phyloP scores from a whole-genome alignment of 2,329 filamentous ascomycete species.

The Xylaria digitata region DNA sequence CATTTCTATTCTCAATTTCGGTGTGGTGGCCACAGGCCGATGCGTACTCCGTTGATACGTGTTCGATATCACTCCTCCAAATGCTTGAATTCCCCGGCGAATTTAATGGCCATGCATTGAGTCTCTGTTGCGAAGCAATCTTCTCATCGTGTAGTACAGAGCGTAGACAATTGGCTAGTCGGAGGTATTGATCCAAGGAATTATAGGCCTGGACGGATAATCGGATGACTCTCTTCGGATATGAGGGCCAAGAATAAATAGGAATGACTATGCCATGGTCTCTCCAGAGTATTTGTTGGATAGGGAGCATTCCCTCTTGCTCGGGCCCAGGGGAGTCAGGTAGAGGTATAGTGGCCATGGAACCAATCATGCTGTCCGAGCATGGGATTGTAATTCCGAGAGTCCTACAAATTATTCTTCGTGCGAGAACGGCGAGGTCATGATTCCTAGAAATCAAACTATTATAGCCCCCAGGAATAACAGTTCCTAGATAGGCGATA shows the following conservation, averaged over 20 bases:
- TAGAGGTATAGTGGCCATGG: conserved; percentile 30
- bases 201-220: conserved; percentile 26
- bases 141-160: conserved; percentile 21
- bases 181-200: conserved; percentile 24
- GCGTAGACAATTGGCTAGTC: conserved; percentile 26
- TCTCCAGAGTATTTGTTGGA: conserved; percentile 23
- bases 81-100: background rate
- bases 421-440: conserved; percentile 24
- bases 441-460: conserved; percentile 27
- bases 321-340: conserved; percentile 27
- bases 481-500: conserved; percentile 19
- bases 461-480: conserved; percentile 21
- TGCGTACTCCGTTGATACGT: background rate
- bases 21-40: conserved; percentile 9
- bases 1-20: background rate
- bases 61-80: conserved; percentile 6
- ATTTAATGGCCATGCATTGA: conserved; percentile 12
- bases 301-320: conserved; percentile 26
- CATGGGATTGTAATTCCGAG: conserved; percentile 25
- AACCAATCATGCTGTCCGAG: conserved; percentile 28
- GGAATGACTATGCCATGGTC: conserved; percentile 20
- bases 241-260: conserved; percentile 24
- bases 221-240: conserved; percentile 28
- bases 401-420: conserved; percentile 19
- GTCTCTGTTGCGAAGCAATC: background rate